These are phyloP conservation scores for Emericellopsis cladophorae DNA, from an alignment of 2,329 filamentous ascomycete genomes.

Conservation along the genomic window DNA sequence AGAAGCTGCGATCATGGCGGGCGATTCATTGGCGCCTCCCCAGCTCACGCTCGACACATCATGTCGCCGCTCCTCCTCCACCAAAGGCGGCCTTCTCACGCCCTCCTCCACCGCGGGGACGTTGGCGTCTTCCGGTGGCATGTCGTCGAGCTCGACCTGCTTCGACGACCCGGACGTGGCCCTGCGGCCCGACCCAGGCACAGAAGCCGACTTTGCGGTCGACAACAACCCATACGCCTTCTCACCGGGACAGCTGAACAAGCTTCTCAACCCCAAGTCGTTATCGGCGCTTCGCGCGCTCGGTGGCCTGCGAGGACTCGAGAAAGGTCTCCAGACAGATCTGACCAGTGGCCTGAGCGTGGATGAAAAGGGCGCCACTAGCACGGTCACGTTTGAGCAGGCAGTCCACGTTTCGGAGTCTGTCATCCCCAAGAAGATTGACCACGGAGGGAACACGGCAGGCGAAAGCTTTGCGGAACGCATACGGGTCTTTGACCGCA, in stretches of 20 bases:
- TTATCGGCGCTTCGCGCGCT: slow-evolving; percentile 64
- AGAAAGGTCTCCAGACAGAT: slow-evolving; percentile 62
- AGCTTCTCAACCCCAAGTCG: slow-evolving; percentile 76
- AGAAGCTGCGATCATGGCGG: neutral
- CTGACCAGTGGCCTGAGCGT: slow-evolving; percentile 56
- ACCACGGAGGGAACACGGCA: neutral
- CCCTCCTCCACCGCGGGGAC: neutral
- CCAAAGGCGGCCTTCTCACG: neutral
- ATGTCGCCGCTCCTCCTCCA: neutral
- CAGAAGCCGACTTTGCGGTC: slow-evolving; percentile 60
- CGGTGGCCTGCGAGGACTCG: slow-evolving; percentile 61
- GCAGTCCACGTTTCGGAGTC: slow-evolving; percentile 18
- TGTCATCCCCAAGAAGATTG: neutral
- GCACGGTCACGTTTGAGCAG: slow-evolving; percentile 56
- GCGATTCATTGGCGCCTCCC: neutral
- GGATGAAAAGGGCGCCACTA: slow-evolving; percentile 56
- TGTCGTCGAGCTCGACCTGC: slow-evolving; percentile 2
- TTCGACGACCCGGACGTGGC: slow-evolving; percentile 5
- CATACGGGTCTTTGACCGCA: slow-evolving; percentile 43
- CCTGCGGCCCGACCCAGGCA: slow-evolving; percentile 54
- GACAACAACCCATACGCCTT: slow-evolving; percentile 76
- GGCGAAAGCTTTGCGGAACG: slow-evolving; percentile 10
- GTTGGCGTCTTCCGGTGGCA: neutral
- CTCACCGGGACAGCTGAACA: slow-evolving; percentile 66
- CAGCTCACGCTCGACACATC: neutral